Percentiles rank a stretch among this genome's conserved stretches.
phyloP scores from a whole-genome alignment of 352 stramenopile genomes.

The Heterotrichella gracilis region DNA sequence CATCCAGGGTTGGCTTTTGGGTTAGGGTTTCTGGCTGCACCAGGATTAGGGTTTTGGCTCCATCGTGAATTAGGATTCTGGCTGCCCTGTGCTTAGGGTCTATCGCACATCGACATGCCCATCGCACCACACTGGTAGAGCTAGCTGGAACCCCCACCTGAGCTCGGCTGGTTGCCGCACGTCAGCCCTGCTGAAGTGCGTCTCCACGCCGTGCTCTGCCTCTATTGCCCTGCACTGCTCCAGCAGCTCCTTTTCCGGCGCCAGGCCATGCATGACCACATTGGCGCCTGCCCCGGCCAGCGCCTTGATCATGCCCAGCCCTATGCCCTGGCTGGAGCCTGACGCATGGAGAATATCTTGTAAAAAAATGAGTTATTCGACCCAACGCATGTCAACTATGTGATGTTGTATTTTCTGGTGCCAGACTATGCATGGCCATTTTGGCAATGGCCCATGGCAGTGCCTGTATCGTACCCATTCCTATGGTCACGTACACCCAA shows the following conservation, averaged over 20 bases:
- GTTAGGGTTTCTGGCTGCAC: background rate
- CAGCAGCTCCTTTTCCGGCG: constrained; percentile 12
- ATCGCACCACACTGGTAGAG: no score
- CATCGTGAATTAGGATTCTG: background rate
- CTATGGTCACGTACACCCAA: no score
- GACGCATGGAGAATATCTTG: no score
- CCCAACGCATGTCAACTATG: no score
- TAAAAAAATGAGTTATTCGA: no score
- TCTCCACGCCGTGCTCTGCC: constrained; percentile 13
- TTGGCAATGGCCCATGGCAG: no score
- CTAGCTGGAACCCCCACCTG: no score
- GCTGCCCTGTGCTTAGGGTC: background rate
- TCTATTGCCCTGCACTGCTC: background rate
- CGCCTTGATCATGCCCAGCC: constrained; percentile 14
- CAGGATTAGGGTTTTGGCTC: constrained; percentile 14
- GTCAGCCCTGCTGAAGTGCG: background rate
- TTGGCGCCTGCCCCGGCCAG: constrained; percentile 13
- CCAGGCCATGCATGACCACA: constrained; percentile 18
- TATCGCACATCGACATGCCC: constrained; percentile 12
- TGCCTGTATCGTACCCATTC: no score
- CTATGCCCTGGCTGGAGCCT: constrained; percentile 17
- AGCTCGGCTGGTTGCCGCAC: no score
- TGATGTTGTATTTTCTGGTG: no score
- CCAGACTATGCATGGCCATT: no score
- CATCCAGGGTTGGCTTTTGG: no score